Evolutionary conservation across 495 filamentous ascomycete genomes (phyloP).

Genomic region (Darksidea phi): DNA sequence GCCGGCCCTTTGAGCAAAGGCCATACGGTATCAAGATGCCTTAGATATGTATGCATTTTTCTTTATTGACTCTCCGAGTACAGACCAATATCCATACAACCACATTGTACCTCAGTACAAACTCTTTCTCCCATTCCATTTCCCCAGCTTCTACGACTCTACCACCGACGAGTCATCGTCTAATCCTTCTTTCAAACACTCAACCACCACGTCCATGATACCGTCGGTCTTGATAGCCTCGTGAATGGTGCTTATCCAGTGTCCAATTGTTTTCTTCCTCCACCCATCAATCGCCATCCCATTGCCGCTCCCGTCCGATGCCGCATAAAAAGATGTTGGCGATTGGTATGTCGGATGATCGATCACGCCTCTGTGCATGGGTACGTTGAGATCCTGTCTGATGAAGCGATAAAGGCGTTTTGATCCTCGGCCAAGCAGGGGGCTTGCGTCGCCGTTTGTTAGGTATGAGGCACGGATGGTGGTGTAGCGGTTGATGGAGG

Average conservation of each 20-base stretch:
- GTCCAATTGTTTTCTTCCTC: slow-evolving; percentile 23
- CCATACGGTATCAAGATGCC: no score
- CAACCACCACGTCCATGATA: slow-evolving; percentile 18
- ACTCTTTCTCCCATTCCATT: no score
- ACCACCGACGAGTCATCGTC: not conserved
- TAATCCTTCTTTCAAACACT: slow-evolving; percentile 7
- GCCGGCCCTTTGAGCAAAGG: no score
- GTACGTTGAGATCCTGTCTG: slow-evolving; percentile 12
- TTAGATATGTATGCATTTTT: no score
- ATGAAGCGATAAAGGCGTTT: slow-evolving; percentile 14
- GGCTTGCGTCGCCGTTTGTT: not conserved
- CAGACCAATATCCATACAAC: no score
- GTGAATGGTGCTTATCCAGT: slow-evolving; percentile 6
- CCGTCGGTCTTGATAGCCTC: slow-evolving; percentile 14
- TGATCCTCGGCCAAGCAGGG: not conserved
- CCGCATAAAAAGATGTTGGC: not conserved
- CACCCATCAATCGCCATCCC: not conserved
- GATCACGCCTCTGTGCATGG: slow-evolving; percentile 12
- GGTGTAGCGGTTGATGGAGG: not conserved
- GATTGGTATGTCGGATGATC: slow-evolving; percentile 11
- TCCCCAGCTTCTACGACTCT: no score
- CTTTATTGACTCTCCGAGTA: no score
- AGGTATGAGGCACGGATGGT: not conserved
- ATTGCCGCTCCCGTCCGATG: not conserved
- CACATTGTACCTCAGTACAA: no score